Base-by-base conservation (phyloP, 768 basidiomycete genomes). In the Chalciporus sphaerocephalus region DNA sequence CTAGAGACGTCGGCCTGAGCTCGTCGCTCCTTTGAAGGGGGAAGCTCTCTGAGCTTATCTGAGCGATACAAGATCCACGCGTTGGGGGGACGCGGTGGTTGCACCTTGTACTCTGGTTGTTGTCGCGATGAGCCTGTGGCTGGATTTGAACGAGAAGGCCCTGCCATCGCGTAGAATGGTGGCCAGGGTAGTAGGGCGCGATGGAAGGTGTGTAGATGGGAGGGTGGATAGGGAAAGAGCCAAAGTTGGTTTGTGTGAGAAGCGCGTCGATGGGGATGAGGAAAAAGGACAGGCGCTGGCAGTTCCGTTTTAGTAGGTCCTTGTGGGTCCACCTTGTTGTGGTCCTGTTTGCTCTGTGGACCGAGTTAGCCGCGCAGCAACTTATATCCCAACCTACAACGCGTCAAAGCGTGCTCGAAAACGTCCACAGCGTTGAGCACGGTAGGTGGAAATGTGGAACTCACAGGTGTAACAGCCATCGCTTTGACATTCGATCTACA, bases 61-160 rank as follows among this genome's bases (percentile, higher is more conserved):
- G 83, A 79, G 33, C 89, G 79, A 64, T 86, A 92, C 13, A 91
- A 52, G 47, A 92, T 91, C 86, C 87, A 92, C 0, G 88, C 81
- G 59, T 91, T 92, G 9, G 82, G 80, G 3, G 89, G 88, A 0
- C 89, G 75, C 9, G 84, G 83, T 5, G 74, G 71, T 44, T 72
- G 65, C 15, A 65, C 49, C 40, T 45, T 53, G 44, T 45, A 40
- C 17, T 27, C 57, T 44, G 30, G 52, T 42, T 37, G 42, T 11
- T 38, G 38, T 21, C 18, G 47, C 38, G 55, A 40, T 18, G 47
- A 21, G 22, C 41, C 38, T 0, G 41, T 16, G 10, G 40, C 9
- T 1, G 40, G 23, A 2, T 38, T 13, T 6, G 56, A 5, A 11
- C 61, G 53, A 32, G n/a, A 16, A 44, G 58, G 56, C 10, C 64